phyloP scores from a whole-genome alignment of 768 basidiomycete species.

The Thelephora aurantiotincta region DNA sequence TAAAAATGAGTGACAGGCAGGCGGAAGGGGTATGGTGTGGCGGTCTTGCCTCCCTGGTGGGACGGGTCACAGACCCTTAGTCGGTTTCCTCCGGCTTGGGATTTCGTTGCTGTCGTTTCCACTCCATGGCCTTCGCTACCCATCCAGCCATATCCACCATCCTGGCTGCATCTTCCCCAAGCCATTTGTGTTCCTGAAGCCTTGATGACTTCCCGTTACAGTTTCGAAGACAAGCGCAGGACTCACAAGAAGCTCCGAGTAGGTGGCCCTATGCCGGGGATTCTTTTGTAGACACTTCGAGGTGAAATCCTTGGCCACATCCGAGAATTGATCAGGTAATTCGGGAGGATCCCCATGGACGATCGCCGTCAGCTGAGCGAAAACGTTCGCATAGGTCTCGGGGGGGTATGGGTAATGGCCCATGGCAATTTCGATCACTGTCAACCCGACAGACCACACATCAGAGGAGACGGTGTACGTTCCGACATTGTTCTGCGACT shows the following conservation, averaged over 20 bases:
- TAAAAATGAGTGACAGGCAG: background rate
- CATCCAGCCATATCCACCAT: constrained; percentile 78
- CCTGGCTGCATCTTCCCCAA: constrained; percentile 40
- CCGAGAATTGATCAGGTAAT: constrained; percentile 57
- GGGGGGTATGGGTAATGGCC: constrained; percentile 94
- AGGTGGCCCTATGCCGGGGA: constrained; percentile 67
- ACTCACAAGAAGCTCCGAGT: constrained; percentile 65
- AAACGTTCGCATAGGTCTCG: constrained; percentile 93
- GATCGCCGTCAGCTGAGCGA: constrained; percentile 93
- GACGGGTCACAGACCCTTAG: background rate
- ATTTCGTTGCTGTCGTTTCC: background rate
- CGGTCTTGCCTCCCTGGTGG: background rate
- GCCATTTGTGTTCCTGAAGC: constrained; percentile 63
- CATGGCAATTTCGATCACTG: constrained; percentile 84
- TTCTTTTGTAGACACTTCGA: constrained; percentile 68
- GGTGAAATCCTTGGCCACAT: constrained; percentile 73
- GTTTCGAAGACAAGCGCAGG: constrained; percentile 3
- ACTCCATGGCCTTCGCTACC: constrained; percentile 41
- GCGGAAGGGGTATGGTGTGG: background rate
- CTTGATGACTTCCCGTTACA: background rate
- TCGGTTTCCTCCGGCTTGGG: background rate
- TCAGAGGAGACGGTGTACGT: constrained; percentile 96
- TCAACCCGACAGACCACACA: constrained; percentile 92
- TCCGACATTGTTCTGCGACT: constrained; percentile 71
- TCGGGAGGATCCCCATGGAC: constrained; percentile 89